Evolutionary conservation across 106 monocot species (phyloP).

Genomic region (Dendrobium chrysotoxum): DNA sequence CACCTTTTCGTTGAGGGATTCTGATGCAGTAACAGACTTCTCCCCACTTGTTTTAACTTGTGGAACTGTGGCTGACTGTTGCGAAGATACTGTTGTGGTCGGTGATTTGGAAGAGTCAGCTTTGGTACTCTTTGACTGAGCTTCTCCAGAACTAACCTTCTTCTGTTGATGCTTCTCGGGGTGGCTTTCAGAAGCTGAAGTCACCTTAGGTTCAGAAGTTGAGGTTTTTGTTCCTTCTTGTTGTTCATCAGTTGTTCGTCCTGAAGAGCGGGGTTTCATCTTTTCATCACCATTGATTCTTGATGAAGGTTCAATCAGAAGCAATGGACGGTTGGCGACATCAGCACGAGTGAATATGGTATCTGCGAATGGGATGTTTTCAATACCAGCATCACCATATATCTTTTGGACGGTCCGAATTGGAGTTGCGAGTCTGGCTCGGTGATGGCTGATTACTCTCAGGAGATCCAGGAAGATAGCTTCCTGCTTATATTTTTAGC

Average conservation of each 20-base stretch:
- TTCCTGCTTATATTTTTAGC: constrained; percentile 44
- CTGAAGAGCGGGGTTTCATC: constrained; percentile 27
- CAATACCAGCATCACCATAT: constrained; percentile 59
- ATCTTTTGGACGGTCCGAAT: constrained; percentile 90
- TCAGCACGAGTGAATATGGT: constrained; percentile 35
- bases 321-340: constrained; percentile 42
- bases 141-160: constrained; percentile 24
- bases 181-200: constrained; percentile 18
- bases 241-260: constrained; percentile 29
- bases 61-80: too few species aligned
- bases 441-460: constrained; percentile 83
- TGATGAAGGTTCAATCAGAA: constrained; percentile 54
- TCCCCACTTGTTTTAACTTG: constrained; percentile 12
- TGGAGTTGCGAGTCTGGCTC: constrained; percentile 89
- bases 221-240: constrained; percentile 30
- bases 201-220: constrained; percentile 30
- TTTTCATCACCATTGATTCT: constrained; percentile 57
- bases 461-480: constrained; percentile 79
- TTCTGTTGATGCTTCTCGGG: constrained; percentile 36
- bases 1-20: background rate
- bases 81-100: background rate
- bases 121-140: constrained; percentile 11
- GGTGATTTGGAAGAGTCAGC: constrained; percentile 9
- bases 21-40: background rate
- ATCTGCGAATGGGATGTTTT: constrained; percentile 68